phyloP scores from a whole-genome alignment of 2,329 filamentous ascomycete genomes.

The Colletotrichum sp. region DNA sequence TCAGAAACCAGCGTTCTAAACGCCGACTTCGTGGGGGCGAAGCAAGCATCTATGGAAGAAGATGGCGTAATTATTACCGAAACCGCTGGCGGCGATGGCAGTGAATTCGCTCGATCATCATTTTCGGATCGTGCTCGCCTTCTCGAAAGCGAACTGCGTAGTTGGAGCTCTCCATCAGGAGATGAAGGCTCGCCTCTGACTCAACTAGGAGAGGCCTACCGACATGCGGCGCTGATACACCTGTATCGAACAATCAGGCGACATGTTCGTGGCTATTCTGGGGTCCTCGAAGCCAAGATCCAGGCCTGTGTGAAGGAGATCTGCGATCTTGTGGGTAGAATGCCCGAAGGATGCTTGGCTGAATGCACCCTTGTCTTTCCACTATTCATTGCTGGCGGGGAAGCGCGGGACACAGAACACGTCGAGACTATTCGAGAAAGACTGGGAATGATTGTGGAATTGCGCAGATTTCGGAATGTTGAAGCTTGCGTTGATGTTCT shows the following conservation, averaged over 20 bases:
- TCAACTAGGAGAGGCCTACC: not conserved
- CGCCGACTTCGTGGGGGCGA: not conserved
- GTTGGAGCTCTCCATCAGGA: not conserved
- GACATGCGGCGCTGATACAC: not conserved
- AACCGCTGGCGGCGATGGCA: not conserved
- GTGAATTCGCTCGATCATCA: not conserved
- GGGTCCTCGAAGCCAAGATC: not conserved
- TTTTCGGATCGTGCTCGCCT: not conserved
- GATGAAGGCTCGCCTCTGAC: not conserved
- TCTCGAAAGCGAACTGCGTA: not conserved
- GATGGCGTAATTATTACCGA: not conserved
- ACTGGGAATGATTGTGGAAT: not conserved
- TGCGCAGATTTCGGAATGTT: constrained; percentile 9
- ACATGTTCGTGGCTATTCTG: not conserved
- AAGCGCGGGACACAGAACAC: not conserved
- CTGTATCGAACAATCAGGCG: not conserved
- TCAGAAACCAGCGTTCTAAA: constrained; percentile 8
- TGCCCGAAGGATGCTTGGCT: not conserved
- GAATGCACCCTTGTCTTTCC: not conserved
- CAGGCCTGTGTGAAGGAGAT: not conserved
- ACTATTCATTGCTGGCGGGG: not conserved
- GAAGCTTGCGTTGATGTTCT: constrained; percentile 8
- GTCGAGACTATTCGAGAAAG: not conserved
- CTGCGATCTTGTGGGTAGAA: not conserved
- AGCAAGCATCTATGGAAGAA: not conserved